These are phyloP conservation scores for Mortierella alpina DNA, from an alignment of 192 early-diverging fungal genomes.

Conservation along the genomic window DNA sequence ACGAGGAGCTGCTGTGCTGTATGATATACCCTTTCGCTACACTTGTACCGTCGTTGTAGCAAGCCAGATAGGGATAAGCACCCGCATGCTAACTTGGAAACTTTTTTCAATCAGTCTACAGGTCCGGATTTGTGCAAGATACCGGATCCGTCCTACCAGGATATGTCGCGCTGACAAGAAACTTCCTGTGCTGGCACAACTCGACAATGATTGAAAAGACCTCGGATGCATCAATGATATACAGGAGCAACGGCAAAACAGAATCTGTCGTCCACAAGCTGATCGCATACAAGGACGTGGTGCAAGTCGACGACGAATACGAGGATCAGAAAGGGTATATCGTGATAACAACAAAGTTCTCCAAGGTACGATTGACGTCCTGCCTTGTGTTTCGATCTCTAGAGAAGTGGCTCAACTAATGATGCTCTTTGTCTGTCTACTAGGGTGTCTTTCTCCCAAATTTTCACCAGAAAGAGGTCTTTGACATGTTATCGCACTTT, in stretches of 20 bases:
- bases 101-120: slow-evolving; percentile 26
- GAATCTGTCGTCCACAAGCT: slow-evolving; percentile 13
- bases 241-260: not conserved
- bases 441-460: slow-evolving; percentile 37
- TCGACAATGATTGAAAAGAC: slow-evolving; percentile 38
- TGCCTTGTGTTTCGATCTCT: not conserved
- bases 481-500: slow-evolving; percentile 43
- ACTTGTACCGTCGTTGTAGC: not conserved
- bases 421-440: not conserved
- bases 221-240: slow-evolving; percentile 1
- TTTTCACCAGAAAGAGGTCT: slow-evolving; percentile 37
- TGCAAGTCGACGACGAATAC: slow-evolving; percentile 20
- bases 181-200: slow-evolving; percentile 51
- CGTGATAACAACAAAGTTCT: slow-evolving; percentile 20
- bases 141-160: slow-evolving; percentile 21
- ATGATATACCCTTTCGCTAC: not conserved
- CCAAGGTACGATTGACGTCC: slow-evolving; percentile 23
- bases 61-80: not conserved
- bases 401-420: not conserved
- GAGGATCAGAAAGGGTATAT: slow-evolving; percentile 25
- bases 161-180: slow-evolving; percentile 39
- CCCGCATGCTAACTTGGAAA: not conserved
- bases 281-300: slow-evolving; percentile 38
- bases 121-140: slow-evolving; percentile 32
- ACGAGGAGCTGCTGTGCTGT: slow-evolving; percentile 44